Evolutionary conservation across 257 asterid species (phyloP).

Genomic region (Knoxia roxburghii): DNA sequence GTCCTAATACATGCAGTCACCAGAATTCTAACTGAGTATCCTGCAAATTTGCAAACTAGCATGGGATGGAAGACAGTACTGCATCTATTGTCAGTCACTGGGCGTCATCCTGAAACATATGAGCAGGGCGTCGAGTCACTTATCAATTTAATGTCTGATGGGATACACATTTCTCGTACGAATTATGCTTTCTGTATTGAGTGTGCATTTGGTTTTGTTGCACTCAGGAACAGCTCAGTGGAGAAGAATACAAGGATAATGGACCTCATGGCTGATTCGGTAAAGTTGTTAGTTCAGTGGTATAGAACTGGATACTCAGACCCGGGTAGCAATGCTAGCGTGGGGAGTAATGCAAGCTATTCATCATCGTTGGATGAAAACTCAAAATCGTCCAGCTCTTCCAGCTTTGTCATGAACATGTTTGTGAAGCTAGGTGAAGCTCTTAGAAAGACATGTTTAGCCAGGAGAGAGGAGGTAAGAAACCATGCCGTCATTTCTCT

Average conservation of each 20-base stretch:
- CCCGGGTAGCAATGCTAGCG: constrained; percentile 48
- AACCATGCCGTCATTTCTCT: constrained; percentile 77
- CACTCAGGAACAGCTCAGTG: constrained; percentile 67
- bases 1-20: constrained; percentile 47
- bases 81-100: constrained; percentile 72
- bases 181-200: constrained; percentile 72
- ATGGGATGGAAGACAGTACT: constrained; percentile 78
- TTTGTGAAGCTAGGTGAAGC: constrained; percentile 78
- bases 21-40: constrained; percentile 57
- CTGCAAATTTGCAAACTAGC: constrained; percentile 53
- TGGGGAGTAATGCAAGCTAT: constrained; percentile 37
- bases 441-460: constrained; percentile 76
- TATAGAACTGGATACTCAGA: constrained; percentile 61
- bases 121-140: constrained; percentile 66
- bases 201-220: constrained; percentile 80
- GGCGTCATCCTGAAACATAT: constrained; percentile 84
- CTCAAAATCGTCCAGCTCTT: constrained; percentile 32
- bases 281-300: constrained; percentile 73
- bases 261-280: constrained; percentile 70
- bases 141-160: constrained; percentile 51
- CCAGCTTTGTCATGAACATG: constrained; percentile 41
- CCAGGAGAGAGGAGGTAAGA: constrained; percentile 81
- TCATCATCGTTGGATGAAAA: constrained; percentile 50
- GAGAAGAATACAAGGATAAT: constrained; percentile 63
- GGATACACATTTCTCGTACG: constrained; percentile 40